A percentile compares a stretch with the other conserved stretches of the same genome.
phyloP scores from a whole-genome alignment of 2,329 filamentous ascomycete species.

The Beauveria pseudobassiana region DNA sequence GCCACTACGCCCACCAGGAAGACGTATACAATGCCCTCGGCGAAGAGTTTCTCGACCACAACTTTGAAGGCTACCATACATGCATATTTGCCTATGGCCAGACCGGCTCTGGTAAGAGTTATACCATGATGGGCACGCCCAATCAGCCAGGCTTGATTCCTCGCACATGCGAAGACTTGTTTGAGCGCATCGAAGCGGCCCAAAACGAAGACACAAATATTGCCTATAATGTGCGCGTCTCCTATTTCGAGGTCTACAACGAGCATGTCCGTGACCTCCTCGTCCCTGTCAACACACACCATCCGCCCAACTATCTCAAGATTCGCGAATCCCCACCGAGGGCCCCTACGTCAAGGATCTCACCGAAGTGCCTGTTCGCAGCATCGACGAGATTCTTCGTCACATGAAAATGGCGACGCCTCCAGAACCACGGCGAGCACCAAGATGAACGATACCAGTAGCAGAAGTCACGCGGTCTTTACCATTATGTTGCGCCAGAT shows the following conservation, averaged over 20 bases:
- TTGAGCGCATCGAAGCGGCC: conserved; percentile 78
- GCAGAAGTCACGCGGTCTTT: conserved; percentile 93
- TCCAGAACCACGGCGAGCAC: conserved; percentile 87
- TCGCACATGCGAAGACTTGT: conserved; percentile 90
- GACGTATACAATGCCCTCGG: conserved; percentile 92
- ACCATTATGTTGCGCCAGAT: conserved; percentile 98
- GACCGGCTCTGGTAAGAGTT: conserved; percentile 95
- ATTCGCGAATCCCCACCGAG: conserved; percentile 89
- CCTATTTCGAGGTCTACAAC: conserved; percentile 99
- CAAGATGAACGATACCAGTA: conserved; percentile 99
- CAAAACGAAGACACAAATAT: conserved; percentile 79
- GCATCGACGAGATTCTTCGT: conserved; percentile 76
- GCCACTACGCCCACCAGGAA: conserved; percentile 85
- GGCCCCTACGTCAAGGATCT: conserved; percentile 96
- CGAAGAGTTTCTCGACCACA: conserved; percentile 96
- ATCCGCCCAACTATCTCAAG: conserved; percentile 85
- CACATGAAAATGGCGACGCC: conserved; percentile 86
- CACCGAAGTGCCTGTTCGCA: conserved; percentile 86
- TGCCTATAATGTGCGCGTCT: conserved; percentile 94
- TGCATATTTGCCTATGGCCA: conserved; percentile 99
- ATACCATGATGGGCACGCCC: conserved; percentile 91
- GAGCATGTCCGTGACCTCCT: conserved; percentile 95
- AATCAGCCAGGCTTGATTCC: conserved; percentile 89
- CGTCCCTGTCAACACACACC: conserved; percentile 61
- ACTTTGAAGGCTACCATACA: conserved; percentile 98